These are phyloP conservation scores for Podila minutissima DNA, from an alignment of 192 early-diverging fungal species.

Conservation along the genomic window DNA sequence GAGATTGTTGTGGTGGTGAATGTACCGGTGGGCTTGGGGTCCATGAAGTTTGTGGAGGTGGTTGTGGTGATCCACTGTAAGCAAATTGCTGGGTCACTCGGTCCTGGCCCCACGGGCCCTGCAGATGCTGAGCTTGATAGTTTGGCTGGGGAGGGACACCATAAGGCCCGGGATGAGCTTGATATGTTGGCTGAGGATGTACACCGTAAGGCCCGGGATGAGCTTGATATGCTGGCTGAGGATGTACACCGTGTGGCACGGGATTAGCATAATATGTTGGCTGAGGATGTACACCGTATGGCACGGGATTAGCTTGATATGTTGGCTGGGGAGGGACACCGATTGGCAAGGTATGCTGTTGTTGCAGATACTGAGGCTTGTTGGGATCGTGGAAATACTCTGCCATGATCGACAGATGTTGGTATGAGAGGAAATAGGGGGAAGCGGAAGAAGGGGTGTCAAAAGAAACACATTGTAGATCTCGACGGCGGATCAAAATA, in stretches of 20 bases:
- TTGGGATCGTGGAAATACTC: slow-evolving; percentile 2
- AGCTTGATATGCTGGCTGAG: too few species aligned
- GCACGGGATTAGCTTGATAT: too few species aligned
- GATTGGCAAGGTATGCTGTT: not conserved
- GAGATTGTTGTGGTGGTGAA: slow-evolving; percentile 7
- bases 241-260: too few species aligned
- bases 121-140: slow-evolving; percentile 11
- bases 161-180: not conserved
- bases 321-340: too few species aligned
- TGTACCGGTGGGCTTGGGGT: slow-evolving; percentile 1
- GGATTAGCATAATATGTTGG: too few species aligned
- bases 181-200: slow-evolving; percentile 4
- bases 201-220: slow-evolving; percentile 2
- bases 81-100: slow-evolving; percentile 4
- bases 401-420: slow-evolving; percentile 5
- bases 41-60: too few species aligned
- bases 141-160: slow-evolving; percentile 13
- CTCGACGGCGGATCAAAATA: slow-evolving; percentile 10
- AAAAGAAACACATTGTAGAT: slow-evolving; percentile 11
- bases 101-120: slow-evolving; percentile 10
- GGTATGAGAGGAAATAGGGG: not conserved
- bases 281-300: too few species aligned
- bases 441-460: not conserved
- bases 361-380: slow-evolving; percentile 1
- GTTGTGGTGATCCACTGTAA: slow-evolving; percentile 11